Evolutionary conservation across 305 asterid genomes (phyloP).

Genomic region (Fraxinus paxiana): DNA sequence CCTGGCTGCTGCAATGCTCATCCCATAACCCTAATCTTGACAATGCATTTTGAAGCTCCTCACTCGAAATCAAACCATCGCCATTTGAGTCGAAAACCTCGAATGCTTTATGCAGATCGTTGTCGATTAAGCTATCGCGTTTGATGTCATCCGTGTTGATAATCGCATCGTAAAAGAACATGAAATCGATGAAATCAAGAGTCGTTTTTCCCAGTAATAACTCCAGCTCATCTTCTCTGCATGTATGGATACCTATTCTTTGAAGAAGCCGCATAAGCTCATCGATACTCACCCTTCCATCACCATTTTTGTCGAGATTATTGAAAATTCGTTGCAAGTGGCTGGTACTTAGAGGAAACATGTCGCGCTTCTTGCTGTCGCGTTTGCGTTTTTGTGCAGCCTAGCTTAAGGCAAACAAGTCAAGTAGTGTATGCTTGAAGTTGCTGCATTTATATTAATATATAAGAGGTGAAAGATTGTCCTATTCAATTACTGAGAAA

Average conservation of each 20-base stretch:
- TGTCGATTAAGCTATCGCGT: not conserved
- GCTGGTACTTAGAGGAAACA: not conserved
- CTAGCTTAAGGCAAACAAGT: not conserved
- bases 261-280: conserved; percentile 15
- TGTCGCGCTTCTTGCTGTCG: not conserved
- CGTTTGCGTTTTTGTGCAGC: not conserved
- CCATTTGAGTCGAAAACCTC: conserved; percentile 16
- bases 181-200: conserved; percentile 13
- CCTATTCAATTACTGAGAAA: not conserved
- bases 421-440: not conserved
- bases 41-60: conserved; percentile 14
- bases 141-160: not conserved
- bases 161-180: conserved; percentile 5
- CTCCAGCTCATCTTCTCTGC: conserved; percentile 8
- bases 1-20: not conserved
- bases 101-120: conserved; percentile 19
- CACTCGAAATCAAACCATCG: conserved; percentile 23
- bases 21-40: conserved; percentile 23
- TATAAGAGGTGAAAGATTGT: not conserved
- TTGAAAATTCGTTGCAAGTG: conserved; percentile 2
- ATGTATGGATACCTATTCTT: not conserved
- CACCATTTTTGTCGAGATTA: conserved; percentile 12
- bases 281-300: conserved; percentile 13
- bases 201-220: not conserved
- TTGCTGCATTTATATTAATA: not conserved